Conservation (phyloP, 1,284 basidiomycete species). For the Irpex sp. region DNA sequence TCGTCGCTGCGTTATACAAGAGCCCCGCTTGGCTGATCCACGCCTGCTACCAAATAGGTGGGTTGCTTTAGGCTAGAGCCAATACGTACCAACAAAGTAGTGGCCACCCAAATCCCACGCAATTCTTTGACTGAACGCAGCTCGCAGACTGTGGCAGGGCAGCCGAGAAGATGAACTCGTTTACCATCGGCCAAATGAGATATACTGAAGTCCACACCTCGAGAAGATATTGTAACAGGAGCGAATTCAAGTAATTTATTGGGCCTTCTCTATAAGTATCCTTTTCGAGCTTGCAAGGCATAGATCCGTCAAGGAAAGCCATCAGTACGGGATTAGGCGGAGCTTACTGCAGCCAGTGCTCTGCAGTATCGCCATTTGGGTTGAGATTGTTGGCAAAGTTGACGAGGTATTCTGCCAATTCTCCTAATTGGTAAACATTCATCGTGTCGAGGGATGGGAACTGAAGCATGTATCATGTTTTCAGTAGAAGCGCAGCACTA, state of each 20-base stretch:
- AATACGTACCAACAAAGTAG: too few species aligned
- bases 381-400: conserved; percentile 28
- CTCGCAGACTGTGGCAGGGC: too few species aligned
- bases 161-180: too few species aligned
- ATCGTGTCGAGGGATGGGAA: conserved; percentile 15
- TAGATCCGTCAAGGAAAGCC: conserved; percentile 19
- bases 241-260: conserved; percentile 10
- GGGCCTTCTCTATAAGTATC: conserved; percentile 13
- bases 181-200: too few species aligned
- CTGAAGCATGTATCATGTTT: background rate
- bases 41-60: too few species aligned
- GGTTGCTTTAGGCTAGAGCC: too few species aligned
- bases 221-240: conserved; percentile 6
- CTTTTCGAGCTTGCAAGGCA: conserved; percentile 10
- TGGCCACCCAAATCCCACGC: too few species aligned
- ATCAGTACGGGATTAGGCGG: conserved; percentile 17
- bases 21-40: too few species aligned
- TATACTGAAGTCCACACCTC: background rate
- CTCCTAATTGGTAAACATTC: conserved; percentile 12
- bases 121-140: too few species aligned
- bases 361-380: conserved; percentile 20
- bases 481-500: background rate
- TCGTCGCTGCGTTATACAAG: too few species aligned
- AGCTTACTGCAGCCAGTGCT: conserved; percentile 23
- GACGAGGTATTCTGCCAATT: conserved; percentile 19